Evolutionary conservation across 345 rosid genomes (phyloP).

Genomic region (Eucalyptus polyanthemos): DNA sequence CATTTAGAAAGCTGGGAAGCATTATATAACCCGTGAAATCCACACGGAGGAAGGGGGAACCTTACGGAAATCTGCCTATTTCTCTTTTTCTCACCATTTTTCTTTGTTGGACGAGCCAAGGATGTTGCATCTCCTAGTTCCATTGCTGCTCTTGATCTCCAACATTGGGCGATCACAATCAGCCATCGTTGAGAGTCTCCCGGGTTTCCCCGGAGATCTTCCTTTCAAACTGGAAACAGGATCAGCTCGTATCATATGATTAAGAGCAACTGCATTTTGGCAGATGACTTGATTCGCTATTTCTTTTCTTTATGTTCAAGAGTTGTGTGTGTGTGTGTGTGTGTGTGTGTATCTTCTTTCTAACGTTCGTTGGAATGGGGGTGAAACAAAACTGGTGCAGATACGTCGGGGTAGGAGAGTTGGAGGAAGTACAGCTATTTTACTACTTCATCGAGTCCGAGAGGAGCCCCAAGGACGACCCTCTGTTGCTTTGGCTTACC

Average conservation of each 20-base stretch:
- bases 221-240: constrained; percentile 10
- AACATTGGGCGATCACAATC: background rate
- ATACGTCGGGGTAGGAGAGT: constrained; percentile 9
- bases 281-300: background rate
- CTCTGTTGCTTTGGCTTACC: constrained; percentile 11
- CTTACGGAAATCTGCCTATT: background rate
- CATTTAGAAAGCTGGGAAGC: background rate
- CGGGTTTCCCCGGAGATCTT: constrained; percentile 1
- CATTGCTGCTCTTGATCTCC: background rate
- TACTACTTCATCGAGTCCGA: constrained; percentile 10
- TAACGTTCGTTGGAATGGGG: background rate
- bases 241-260: background rate
- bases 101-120: background rate
- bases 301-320: background rate
- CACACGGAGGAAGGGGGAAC: background rate
- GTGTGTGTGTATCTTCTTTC: background rate
- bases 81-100: background rate
- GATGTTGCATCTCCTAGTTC: background rate
- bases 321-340: background rate
- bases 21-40: background rate
- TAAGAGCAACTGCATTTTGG: too few relatives aligned
- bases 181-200: background rate
- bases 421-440: constrained; percentile 7
- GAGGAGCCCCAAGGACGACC: constrained; percentile 5
- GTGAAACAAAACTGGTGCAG: background rate